Base-by-base conservation (phyloP, 495 filamentous ascomycete genomes). In the Neurospora tetrasperma region DNA sequence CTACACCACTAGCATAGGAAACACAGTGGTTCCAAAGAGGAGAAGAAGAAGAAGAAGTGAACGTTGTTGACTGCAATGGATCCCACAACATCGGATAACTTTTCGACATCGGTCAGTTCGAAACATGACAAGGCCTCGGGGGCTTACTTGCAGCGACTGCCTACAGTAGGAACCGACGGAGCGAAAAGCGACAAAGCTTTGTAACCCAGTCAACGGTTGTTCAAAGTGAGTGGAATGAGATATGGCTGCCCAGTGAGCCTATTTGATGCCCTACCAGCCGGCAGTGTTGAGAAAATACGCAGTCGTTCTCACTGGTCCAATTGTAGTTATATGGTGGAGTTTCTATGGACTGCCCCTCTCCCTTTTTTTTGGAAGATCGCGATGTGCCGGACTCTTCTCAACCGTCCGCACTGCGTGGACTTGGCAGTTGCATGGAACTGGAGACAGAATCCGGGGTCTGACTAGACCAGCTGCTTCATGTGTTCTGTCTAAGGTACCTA, bases 121-220 rank as follows among this genome's bases (percentile, higher is more conserved):
- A 66, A 66, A 66, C 54, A 38, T 18, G 54, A 35, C 54, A 66
- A 23, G 35, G 35, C 35, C 35, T 38, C 35, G 35, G 3, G 35
- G 54, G 54, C 54, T 66, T 66, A 66, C 54, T 66, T 66, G 54
- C 54, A 66, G 54, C 54, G 54, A 66, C 54, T 66, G 54, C 54
- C 54, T 66, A 23, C 23, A 23, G 23, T 23, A 66, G 27, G 27
- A 66, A 66, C 54, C 27, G 54, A 18, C 7, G 27, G 54, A 66
- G 54, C 27, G 35, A 66, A 54, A 66, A 66, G 27, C 3, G 54
- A 38, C 14, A 14, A 62, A 35, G 23, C 6, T 35, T 66, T 66
- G 27, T 66, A 27, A 31, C 16, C 54, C 54, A 66, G 54, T 27
- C 54, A 66, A 66, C 54, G 54, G 54, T 35, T 66, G 27, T 31